Percentiles rank a stretch among this genome's conserved stretches.
Conservation (phyloP, 495 filamentous ascomycete species). For the Tuber aestivum region DNA sequence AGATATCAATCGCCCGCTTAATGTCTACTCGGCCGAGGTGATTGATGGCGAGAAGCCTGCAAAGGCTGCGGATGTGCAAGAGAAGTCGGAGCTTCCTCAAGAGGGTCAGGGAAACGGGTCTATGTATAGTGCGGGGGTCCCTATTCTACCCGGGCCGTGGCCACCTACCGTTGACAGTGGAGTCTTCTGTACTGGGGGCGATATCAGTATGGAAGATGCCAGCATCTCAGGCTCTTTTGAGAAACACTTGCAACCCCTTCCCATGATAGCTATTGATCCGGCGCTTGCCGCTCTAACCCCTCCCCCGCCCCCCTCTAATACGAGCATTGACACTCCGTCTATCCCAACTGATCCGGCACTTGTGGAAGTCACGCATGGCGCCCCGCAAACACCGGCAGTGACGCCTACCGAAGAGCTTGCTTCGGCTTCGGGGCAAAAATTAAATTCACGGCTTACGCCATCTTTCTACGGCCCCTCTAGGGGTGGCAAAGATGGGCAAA, state of each 20-base stretch:
- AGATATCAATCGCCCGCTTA: slow-evolving; percentile 72
- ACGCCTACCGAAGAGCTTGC: slow-evolving; percentile 32
- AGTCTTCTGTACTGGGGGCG: slow-evolving; percentile 17
- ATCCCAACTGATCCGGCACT: slow-evolving; percentile 41
- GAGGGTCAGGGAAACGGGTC: slow-evolving; percentile 9
- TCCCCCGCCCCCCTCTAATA: slow-evolving; percentile 21
- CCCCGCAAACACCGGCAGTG: slow-evolving; percentile 36
- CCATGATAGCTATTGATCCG: slow-evolving; percentile 35
- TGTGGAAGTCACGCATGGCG: slow-evolving; percentile 14
- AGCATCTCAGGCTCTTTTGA: slow-evolving; percentile 19
- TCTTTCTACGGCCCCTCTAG: slow-evolving; percentile 12
- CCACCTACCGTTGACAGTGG: slow-evolving; percentile 1
- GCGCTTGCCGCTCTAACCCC: slow-evolving; percentile 33
- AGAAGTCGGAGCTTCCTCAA: slow-evolving; percentile 27
- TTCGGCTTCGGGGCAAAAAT: background rate
- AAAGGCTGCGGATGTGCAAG: slow-evolving; percentile 35
- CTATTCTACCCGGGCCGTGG: background rate
- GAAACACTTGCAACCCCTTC: slow-evolving; percentile 14
- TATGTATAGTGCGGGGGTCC: background rate
- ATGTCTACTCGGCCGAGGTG: slow-evolving; percentile 72
- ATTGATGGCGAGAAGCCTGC: slow-evolving; percentile 57
- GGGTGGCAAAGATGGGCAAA: slow-evolving; percentile 34
- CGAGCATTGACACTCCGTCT: background rate
- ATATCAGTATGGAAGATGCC: slow-evolving; percentile 34
- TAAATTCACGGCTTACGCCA: background rate